phyloP scores from a whole-genome alignment of 2,329 filamentous ascomycete species.

The Ceratocystis destructans region DNA sequence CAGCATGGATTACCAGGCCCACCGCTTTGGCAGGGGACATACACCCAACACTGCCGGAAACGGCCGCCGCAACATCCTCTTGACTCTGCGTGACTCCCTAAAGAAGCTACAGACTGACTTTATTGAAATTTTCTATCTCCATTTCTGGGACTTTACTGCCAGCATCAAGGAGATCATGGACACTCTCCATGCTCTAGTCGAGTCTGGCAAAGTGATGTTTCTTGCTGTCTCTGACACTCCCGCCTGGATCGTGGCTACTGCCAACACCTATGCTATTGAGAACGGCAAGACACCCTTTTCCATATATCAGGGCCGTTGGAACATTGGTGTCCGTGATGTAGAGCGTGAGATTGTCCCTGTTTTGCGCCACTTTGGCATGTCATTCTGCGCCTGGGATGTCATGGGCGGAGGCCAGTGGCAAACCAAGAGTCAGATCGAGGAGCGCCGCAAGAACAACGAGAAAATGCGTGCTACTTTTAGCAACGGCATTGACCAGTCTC shows the following conservation, averaged over 20 bases:
- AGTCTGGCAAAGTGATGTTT: slow-evolving; percentile 31
- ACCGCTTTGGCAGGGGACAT: slow-evolving; percentile 28
- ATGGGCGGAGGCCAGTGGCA: slow-evolving; percentile 41
- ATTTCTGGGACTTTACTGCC: slow-evolving; percentile 34
- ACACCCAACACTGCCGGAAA: slow-evolving; percentile 34
- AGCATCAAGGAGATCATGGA: slow-evolving; percentile 33
- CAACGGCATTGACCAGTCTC: slow-evolving; percentile 27
- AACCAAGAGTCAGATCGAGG: slow-evolving; percentile 27
- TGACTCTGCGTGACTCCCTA: slow-evolving; percentile 32
- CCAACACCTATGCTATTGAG: slow-evolving; percentile 29
- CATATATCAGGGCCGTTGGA: slow-evolving; percentile 32
- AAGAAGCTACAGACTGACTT: slow-evolving; percentile 33
- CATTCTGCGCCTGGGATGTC: slow-evolving; percentile 45
- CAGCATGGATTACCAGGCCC: slow-evolving; percentile 34
- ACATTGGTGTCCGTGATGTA: slow-evolving; percentile 26
- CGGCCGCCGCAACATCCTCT: slow-evolving; percentile 29
- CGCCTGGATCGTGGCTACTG: slow-evolving; percentile 29
- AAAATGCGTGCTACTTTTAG: slow-evolving; percentile 25
- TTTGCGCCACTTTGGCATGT: slow-evolving; percentile 34
- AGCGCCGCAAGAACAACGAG: slow-evolving; percentile 28
- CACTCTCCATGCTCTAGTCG: slow-evolving; percentile 30
- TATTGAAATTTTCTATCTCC: slow-evolving; percentile 34
- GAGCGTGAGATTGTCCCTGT: slow-evolving; percentile 34
- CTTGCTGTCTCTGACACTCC: slow-evolving; percentile 30
- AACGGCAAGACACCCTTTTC: slow-evolving; percentile 28